Conservation (phyloP, 2,329 filamentous ascomycete species). For the Neonectria coccinea region DNA sequence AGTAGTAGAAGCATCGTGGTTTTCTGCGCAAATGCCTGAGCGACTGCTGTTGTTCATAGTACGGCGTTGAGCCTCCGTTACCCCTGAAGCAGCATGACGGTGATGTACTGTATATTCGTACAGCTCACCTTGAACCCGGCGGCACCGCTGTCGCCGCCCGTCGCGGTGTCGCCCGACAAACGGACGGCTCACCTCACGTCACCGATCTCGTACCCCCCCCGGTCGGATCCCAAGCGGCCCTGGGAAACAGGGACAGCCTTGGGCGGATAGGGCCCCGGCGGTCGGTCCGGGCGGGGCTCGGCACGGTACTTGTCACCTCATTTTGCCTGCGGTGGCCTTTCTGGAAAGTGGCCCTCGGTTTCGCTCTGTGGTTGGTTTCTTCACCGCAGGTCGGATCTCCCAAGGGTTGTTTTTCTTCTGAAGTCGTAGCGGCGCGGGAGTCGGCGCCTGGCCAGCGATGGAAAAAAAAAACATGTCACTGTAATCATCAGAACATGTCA, state of each 20-base stretch:
- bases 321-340: slow-evolving; percentile 22
- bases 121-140: slow-evolving; percentile 5
- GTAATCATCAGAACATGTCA: slow-evolving; percentile 30
- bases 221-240: not conserved
- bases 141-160: slow-evolving; percentile 14
- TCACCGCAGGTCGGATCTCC: slow-evolving; percentile 25
- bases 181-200: slow-evolving; percentile 7
- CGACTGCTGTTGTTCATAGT: not conserved
- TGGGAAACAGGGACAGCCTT: not conserved
- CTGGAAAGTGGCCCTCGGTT: not conserved
- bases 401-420: not conserved
- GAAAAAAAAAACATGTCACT: slow-evolving; percentile 24
- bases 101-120: not conserved
- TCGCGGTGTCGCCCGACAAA: not conserved
- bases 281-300: slow-evolving; percentile 42
- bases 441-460: slow-evolving; percentile 30
- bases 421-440: slow-evolving; percentile 24
- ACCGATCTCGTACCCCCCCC: slow-evolving; percentile 1
- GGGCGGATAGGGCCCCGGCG: slow-evolving; percentile 28
- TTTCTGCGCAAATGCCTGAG: not conserved
- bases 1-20: not conserved
- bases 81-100: slow-evolving; percentile 9
- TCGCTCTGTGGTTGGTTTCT: not conserved
- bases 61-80: slow-evolving; percentile 24
- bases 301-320: slow-evolving; percentile 45